These are phyloP conservation scores for Fagus sylvatica DNA, from an alignment of 306 rosid genomes.

Conservation along the genomic window DNA sequence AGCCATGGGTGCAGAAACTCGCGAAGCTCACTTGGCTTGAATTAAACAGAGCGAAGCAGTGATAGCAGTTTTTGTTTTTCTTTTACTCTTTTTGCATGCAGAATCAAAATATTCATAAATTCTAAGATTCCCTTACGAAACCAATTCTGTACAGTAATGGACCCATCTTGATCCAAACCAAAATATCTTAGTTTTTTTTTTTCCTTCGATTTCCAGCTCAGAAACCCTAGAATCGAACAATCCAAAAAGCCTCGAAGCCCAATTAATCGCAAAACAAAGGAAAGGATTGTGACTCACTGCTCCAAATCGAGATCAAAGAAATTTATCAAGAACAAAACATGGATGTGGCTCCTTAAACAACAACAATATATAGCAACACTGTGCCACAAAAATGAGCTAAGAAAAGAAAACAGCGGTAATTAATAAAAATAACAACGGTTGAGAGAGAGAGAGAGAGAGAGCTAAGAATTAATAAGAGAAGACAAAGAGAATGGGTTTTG, in stretches of 20 bases:
- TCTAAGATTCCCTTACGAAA: background rate
- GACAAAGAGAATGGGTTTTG: too few species aligned
- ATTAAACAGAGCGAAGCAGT: slow-evolving; percentile 13
- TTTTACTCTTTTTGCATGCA: slow-evolving; percentile 2
- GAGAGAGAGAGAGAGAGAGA: background rate
- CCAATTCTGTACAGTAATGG: slow-evolving; percentile 4
- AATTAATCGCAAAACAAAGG: background rate
- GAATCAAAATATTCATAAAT: background rate
- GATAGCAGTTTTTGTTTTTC: slow-evolving; percentile 11
- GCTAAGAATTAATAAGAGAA: background rate
- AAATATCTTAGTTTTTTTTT: background rate
- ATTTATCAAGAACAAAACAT: background rate
- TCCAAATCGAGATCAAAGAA: background rate
- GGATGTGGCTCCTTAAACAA: too few species aligned
- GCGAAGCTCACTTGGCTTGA: slow-evolving; percentile 1
- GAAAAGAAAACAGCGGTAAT: background rate
- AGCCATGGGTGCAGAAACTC: slow-evolving; percentile 42
- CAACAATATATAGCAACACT: background rate
- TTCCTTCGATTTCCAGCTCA: background rate
- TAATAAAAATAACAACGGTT: background rate
- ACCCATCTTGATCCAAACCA: slow-evolving; percentile 6
- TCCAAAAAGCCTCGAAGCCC: background rate
- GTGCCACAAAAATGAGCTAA: background rate
- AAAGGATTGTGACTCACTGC: background rate
- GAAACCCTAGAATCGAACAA: slow-evolving; percentile 8